Percentiles rank a stretch among this genome's conserved stretches.
These are phyloP conservation scores for Tricholomella constricta DNA, from an alignment of 768 basidiomycete species.

Conservation along the genomic window DNA sequence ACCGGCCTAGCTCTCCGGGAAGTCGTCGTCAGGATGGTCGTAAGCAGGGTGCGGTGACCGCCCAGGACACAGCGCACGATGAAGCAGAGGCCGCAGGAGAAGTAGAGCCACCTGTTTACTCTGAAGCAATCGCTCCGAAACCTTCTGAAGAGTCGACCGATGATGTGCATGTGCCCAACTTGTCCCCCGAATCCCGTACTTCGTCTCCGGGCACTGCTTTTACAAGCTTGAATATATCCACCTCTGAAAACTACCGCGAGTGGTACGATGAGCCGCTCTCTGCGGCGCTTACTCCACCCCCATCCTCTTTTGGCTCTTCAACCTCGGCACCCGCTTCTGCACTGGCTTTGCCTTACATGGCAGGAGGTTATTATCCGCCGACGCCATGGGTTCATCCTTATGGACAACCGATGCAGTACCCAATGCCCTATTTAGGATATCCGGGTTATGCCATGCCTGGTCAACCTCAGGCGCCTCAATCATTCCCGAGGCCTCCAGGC, in stretches of 20 bases:
- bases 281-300: constrained; percentile 37
- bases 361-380: constrained; percentile 47
- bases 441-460: constrained; percentile 43
- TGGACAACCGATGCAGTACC: constrained; percentile 52
- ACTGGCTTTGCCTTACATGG: constrained; percentile 30
- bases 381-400: constrained; percentile 57
- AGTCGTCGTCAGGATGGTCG: constrained; percentile 8
- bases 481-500: constrained; percentile 35
- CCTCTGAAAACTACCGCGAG: constrained; percentile 41
- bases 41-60: not conserved
- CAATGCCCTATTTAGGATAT: constrained; percentile 52
- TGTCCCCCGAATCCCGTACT: constrained; percentile 17
- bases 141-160: not conserved
- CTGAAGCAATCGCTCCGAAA: constrained; percentile 10
- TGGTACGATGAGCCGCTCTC: constrained; percentile 46
- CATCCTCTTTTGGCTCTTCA: constrained; percentile 35
- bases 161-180: not conserved
- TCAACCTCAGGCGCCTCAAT: constrained; percentile 26
- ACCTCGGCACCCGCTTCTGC: constrained; percentile 18
- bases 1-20: constrained; percentile 10
- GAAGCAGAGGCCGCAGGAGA: constrained; percentile 3
- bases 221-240: constrained; percentile 15
- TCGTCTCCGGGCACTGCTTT: constrained; percentile 20
- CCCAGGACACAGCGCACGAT: not conserved
- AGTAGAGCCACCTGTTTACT: constrained; percentile 13